Evolutionary conservation across 1,139 yeast species (phyloP), one percentile per base, ranked within the genome.

Genomic region (Nakaseomyces kungkrabaensis): DNA sequence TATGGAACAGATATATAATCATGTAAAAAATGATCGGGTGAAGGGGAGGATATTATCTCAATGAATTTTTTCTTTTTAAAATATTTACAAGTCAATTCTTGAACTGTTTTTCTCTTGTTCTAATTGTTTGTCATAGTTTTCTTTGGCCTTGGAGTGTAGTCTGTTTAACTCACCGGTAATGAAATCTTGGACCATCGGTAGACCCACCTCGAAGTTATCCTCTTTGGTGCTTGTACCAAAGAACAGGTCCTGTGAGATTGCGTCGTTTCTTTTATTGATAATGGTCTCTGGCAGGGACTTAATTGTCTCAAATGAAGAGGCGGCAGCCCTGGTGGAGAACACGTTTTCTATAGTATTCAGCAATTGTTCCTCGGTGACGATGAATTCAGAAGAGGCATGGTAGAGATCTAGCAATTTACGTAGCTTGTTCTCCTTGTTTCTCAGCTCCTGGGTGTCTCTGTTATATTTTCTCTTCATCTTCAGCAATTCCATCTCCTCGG

Each of bases 381-480:
- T 67, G 49, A 65, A 65, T 34, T 75, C 73, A 37, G 78, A 74
- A 1, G 94, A 73, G 11, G 82, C 77, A 62, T 88, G 90, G 66
- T 85, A 88, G 55, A 88, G 73, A 56, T 79, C 83, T 54, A 89
- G 71, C 48, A 89, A 68, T 46, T 76, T 70, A 45, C 72, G 71
- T 10, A 90, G 79, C 59, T 77, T 77, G 44, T 69, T 67, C 46
- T 72, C 72, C 48, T 74, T 70, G 13, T 70, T 70, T 46, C 69
- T 63, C 33, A 76, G 69, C 55, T 76, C 74, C 10, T 68, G 62
- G 42, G 70, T 64, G 47, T 73, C 67, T 59, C 82, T 72, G 62
- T 81, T 81, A 48, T 75, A 76, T 50, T 68, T 67, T 54, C 81
- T 72, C 62, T 79, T 81, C 59, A 78, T 74, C 43, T 65, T 58